Evolutionary conservation across 2,329 filamentous ascomycete species (phyloP), one percentile per base, ranked within the genome.

Genomic region (Calonectria multiphialidica): DNA sequence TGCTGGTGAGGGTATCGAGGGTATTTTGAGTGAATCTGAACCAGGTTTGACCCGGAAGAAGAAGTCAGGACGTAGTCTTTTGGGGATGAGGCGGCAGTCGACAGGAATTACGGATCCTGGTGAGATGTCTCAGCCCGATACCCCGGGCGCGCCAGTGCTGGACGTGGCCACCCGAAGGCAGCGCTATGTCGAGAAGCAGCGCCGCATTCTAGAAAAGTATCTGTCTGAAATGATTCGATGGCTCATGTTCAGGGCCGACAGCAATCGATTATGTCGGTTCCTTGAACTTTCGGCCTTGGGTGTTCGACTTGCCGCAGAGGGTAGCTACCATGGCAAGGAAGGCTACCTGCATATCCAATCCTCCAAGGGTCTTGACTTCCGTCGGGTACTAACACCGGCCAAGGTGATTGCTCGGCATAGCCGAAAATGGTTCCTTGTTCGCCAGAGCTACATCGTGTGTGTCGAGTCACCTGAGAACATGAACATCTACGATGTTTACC

Each of bases 381-480:
- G 95, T 73, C 93, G 93, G 76, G 93, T 96, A 40, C 87, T 97
- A 80, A 95, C 93, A 2, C 95, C 95, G 0, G 88, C 91, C 64
- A 92, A 95, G 78, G 89, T 98, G 74, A 94, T 95, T 80, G 91
- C 92, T 65, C 91, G 95, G 15, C 96, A 98, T 83, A 93, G 92
- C 72, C 95, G 95, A 21, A 98, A 98, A 83, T 99, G 97, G 97
- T 99, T 99, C 82, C 88, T 98, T 23, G 95, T 99, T n/a, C 90
- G 97, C 64, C 96, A 98, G 83, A 98, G 95, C 85, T 99, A 99
- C 80, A 93, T 99, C 72, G 96, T 98, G 53, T 98, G 96, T 77
- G 96, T 98, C n/a, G 96, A 98, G 81, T 98, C 97, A 0, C 97
- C 97, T 0, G 96, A 98, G 82, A 98, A 98, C 78, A 98, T 98